A percentile compares a stretch with the other conserved stretches of the same genome.
Conservation (phyloP, 495 filamentous ascomycete species). For the Amniculicola lignicola region DNA sequence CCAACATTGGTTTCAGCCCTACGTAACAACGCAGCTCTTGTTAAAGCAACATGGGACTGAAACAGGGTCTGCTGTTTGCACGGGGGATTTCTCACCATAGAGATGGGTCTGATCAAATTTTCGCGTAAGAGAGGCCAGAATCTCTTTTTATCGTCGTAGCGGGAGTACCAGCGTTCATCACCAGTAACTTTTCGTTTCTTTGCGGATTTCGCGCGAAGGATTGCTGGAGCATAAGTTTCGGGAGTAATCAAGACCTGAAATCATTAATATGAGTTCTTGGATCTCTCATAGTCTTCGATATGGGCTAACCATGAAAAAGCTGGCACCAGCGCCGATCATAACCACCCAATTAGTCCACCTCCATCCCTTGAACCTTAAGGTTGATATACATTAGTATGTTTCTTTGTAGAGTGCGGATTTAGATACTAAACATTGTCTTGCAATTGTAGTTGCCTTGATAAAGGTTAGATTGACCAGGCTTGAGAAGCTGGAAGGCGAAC, state of each 20-base stretch:
- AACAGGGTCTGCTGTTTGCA: too few species aligned
- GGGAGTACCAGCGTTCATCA: slow-evolving; percentile 72
- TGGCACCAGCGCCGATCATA: slow-evolving; percentile 62
- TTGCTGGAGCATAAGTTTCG: slow-evolving; percentile 41
- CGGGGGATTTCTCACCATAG: too few species aligned
- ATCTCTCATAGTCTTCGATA: slow-evolving; percentile 2
- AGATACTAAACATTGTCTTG: too few species aligned
- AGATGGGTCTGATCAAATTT: slow-evolving; percentile 72
- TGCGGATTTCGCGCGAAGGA: slow-evolving; percentile 67
- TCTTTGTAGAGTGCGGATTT: too few species aligned
- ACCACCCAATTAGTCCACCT: slow-evolving; percentile 85
- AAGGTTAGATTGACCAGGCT: too few species aligned
- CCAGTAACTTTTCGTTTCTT: slow-evolving; percentile 67
- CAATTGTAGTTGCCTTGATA: too few species aligned
- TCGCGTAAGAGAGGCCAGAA: slow-evolving; percentile 58
- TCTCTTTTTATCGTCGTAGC: slow-evolving; percentile 64
- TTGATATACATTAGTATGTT: too few species aligned
- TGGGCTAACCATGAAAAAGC: slow-evolving; percentile 49
- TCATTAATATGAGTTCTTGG: too few species aligned
- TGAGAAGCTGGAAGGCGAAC: too few species aligned
- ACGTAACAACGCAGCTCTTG: too few species aligned
- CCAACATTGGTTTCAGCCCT: too few species aligned
- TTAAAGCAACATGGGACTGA: too few species aligned
- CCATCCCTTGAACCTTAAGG: slow-evolving; percentile 78
- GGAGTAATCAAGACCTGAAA: slow-evolving; percentile 32